A percentile compares a stretch with the other conserved stretches of the same genome.
phyloP scores from a whole-genome alignment of 2,329 filamentous ascomycete species.

The Lecanicillium sp. region DNA sequence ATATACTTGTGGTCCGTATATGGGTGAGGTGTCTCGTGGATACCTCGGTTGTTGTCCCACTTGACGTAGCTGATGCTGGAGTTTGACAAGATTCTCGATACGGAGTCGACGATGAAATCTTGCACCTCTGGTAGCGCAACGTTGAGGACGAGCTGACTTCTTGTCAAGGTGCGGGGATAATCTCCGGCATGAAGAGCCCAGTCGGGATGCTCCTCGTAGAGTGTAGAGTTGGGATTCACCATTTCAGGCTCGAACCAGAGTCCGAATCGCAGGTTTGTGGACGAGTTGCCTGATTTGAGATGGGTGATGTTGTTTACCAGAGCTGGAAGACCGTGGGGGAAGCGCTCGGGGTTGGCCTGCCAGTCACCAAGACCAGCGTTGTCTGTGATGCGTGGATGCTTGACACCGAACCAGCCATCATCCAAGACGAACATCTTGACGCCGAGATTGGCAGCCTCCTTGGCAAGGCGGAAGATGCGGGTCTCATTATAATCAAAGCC shows the following conservation, averaged over 20 bases:
- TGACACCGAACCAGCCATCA: conserved; percentile 60
- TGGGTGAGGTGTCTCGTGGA: conserved; percentile 51
- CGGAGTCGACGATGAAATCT: conserved; percentile 49
- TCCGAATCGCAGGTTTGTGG: conserved; percentile 48
- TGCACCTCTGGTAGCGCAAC: conserved; percentile 54
- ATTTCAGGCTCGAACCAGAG: conserved; percentile 64
- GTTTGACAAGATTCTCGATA: conserved; percentile 46
- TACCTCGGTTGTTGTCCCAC: conserved; percentile 61
- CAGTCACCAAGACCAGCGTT: conserved; percentile 55
- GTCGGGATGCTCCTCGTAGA: conserved; percentile 56
- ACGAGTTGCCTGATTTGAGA: conserved; percentile 38
- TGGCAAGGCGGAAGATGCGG: conserved; percentile 46
- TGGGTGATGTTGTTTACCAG: conserved; percentile 44
- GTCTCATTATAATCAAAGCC: conserved; percentile 50
- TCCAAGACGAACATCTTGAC: conserved; percentile 58
- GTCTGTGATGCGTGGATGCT: conserved; percentile 52
- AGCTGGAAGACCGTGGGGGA: conserved; percentile 47
- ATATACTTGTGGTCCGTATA: conserved; percentile 52
- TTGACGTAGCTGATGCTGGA: conserved; percentile 54
- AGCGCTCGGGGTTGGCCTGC: conserved; percentile 49
- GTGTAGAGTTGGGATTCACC: conserved; percentile 54
- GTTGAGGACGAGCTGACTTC: conserved; percentile 56
- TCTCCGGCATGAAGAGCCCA: conserved; percentile 53
- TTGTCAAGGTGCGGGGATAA: conserved; percentile 46
- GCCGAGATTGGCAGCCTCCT: conserved; percentile 49